These are phyloP conservation scores for Erythrobasidium hasegawianum DNA, from an alignment of 1,284 basidiomycete species.

Conservation along the genomic window DNA sequence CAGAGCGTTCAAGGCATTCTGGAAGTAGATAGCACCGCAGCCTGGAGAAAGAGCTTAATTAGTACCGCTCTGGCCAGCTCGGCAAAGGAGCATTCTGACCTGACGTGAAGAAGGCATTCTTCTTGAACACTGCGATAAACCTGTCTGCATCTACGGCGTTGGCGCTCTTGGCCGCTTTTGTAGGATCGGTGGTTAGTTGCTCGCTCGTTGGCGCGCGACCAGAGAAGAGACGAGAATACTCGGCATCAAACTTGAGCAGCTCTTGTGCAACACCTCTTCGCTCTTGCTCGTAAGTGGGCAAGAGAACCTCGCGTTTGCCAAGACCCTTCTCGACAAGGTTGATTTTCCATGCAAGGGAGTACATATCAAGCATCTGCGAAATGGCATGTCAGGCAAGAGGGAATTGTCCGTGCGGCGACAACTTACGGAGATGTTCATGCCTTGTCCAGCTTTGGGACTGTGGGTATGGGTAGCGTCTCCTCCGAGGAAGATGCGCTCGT, in stretches of 20 bases:
- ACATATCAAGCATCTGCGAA: constrained; percentile 50
- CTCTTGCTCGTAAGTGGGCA: constrained; percentile 51
- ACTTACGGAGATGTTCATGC: constrained; percentile 50
- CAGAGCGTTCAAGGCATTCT: constrained; percentile 44
- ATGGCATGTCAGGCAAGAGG: neutral
- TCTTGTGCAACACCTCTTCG: constrained; percentile 50
- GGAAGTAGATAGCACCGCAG: constrained; percentile 45
- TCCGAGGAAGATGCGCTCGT: constrained; percentile 49
- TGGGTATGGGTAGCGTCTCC: constrained; percentile 53
- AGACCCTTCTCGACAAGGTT: constrained; percentile 52
- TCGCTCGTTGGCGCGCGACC: constrained; percentile 39
- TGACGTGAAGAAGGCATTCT: constrained; percentile 43
- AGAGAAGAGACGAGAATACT: constrained; percentile 50
- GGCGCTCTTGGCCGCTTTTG: constrained; percentile 34
- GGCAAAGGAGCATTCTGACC: no score
- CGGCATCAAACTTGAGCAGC: constrained; percentile 50
- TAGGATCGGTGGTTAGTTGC: constrained; percentile 39
- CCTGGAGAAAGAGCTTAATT: constrained; percentile 21
- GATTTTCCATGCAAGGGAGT: constrained; percentile 51
- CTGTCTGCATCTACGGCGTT: constrained; percentile 43
- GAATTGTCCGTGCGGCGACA: neutral
- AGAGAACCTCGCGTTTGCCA: constrained; percentile 46
- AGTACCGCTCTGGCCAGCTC: constrained; percentile 10
- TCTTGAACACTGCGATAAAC: constrained; percentile 46
- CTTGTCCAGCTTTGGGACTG: constrained; percentile 47